phyloP scores from a whole-genome alignment of 768 basidiomycete genomes.

The Xanthoconium purpureum region DNA sequence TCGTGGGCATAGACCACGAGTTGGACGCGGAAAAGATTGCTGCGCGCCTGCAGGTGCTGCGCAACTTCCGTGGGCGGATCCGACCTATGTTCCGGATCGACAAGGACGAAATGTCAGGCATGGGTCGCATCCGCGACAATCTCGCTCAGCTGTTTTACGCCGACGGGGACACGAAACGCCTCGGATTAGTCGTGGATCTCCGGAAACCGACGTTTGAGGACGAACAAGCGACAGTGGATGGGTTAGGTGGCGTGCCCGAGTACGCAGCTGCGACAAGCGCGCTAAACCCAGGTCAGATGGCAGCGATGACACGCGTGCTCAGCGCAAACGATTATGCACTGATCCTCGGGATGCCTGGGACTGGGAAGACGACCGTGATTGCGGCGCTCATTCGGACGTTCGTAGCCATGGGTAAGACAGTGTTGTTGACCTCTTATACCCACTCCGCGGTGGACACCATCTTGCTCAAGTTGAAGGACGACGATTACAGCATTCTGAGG shows the following conservation, averaged over 20 bases:
- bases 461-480: constrained; percentile 69
- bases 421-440: constrained; percentile 89
- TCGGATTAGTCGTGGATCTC: constrained; percentile 82
- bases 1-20: constrained; percentile 81
- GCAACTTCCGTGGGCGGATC: constrained; percentile 10
- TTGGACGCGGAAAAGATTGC: constrained; percentile 52
- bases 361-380: constrained; percentile 95
- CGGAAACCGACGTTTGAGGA: constrained; percentile 60
- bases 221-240: constrained; percentile 14
- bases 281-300: constrained; percentile 70
- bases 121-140: constrained; percentile 87
- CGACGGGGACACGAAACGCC: constrained; percentile 62
- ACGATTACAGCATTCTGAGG: constrained; percentile 73
- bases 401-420: constrained; percentile 78
- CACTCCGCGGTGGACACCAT: constrained; percentile 99
- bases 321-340: constrained; percentile 86
- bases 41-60: constrained; percentile 33
- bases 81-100: constrained; percentile 74
- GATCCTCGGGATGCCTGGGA: constrained; percentile 97
- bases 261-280: constrained; percentile 33
- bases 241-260: constrained; percentile 25
- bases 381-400: constrained; percentile 81
- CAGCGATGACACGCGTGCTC: constrained; percentile 72
- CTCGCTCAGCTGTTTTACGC: constrained; percentile 86
- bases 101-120: constrained; percentile 88